Base-by-base conservation (phyloP, 2,329 filamentous ascomycete species). In the Diaporthe ilicicola region DNA sequence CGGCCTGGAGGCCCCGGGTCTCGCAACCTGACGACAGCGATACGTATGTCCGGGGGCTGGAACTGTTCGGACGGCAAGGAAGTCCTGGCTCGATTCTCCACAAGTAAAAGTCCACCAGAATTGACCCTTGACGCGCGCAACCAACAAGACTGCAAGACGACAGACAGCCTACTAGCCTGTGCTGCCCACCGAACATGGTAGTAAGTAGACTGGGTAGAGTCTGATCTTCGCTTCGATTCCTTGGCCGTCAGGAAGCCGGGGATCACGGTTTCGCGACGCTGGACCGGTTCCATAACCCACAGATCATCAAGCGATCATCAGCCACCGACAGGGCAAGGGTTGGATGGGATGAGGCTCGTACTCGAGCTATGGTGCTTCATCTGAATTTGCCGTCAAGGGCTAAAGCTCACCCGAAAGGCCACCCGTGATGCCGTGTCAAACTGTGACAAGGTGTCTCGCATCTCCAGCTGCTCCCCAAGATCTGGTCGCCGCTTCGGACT, bases 211-310 rank as follows among this genome's bases (percentile, higher is more conserved):
- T 66, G 54, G 59, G 67, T 27, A 54, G 34, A 48, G 66, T 61
- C 66, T 68, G 66, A 68, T 68, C 66, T 44, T 46, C 56, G 50
- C 24, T 54, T 70, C 27, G 37, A 64, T 64, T 70, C 48, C 53
- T 65, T 62, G 56, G 27, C 53, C 67, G 56, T 66, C 59, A 44
- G 48, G 56, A 59, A 46, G 48, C 32, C 22, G 27, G 67, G 67
- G 67, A 50, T 53, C 44, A 54, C 67, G 32, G 67, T 62, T 59
- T 70, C 69, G 59, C 29, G 59, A 64, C 59, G 59, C 59, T 64
- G 59, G 59, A 50, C 44, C 59, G 44, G 59, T 37, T 64, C 44
- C 59, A 50, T 46, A 50, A 64, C 59, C 44, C 59, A 64, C 59
- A 50, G 62, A 61, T 50, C 42, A 56, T 48, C 39, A 65, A 34